These are phyloP conservation scores for Pyrenula massariospora DNA, from an alignment of 495 filamentous ascomycete genomes.

Conservation along the genomic window DNA sequence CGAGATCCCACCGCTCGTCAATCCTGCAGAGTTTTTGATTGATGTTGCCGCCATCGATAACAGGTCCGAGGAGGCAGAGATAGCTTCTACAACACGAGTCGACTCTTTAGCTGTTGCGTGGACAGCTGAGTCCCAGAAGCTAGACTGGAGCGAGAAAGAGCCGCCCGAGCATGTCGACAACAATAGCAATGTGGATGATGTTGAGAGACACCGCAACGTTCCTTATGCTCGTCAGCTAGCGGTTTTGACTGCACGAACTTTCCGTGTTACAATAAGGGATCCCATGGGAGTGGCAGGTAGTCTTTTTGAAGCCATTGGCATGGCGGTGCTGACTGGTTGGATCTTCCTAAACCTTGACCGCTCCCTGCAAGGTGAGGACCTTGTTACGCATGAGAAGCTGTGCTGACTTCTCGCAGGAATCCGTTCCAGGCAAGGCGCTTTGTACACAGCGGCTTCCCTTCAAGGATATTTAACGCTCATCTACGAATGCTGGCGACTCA, in stretches of 20 bases:
- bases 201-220: conserved; percentile 14
- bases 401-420: conserved; percentile 18
- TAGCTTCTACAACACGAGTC: conserved; percentile 41
- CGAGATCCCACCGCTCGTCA: conserved; percentile 52
- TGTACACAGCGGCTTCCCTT: conserved; percentile 54
- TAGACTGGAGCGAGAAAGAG: conserved; percentile 13
- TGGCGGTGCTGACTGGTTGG: conserved; percentile 59
- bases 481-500: conserved; percentile 61
- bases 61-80: conserved; percentile 47
- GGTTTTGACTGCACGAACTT: conserved; percentile 52
- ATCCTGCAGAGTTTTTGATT: conserved; percentile 63
- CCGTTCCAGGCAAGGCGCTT: conserved; percentile 50
- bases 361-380: conserved; percentile 40
- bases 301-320: conserved; percentile 49
- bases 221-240: conserved; percentile 46
- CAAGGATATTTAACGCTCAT: conserved; percentile 65
- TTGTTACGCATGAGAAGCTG: neutral
- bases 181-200: neutral
- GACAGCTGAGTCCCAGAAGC: conserved; percentile 15
- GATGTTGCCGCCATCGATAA: conserved; percentile 62
- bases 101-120: conserved; percentile 41
- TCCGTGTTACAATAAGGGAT: conserved; percentile 56
- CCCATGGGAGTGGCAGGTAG: conserved; percentile 59
- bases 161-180: conserved; percentile 4
- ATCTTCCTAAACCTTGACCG: conserved; percentile 52